phyloP scores from a whole-genome alignment of 768 basidiomycete genomes.

The Asterophora lycoperdoides region DNA sequence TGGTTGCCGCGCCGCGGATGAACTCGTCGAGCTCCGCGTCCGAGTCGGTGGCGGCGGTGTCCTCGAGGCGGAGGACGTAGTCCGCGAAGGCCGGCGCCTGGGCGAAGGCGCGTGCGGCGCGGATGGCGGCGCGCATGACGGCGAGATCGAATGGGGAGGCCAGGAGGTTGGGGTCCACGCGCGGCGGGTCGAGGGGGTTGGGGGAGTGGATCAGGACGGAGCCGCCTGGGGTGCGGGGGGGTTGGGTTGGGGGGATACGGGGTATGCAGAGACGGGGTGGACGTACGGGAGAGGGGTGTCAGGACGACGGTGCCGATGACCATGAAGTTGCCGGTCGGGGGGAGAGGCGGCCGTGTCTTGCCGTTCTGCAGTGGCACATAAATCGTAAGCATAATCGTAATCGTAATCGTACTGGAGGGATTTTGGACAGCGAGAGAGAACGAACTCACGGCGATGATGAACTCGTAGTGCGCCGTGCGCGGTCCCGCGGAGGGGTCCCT shows the following conservation, averaged over 20 bases:
- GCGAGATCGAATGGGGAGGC: slow-evolving; percentile 23
- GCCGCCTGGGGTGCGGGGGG: slow-evolving; percentile 20
- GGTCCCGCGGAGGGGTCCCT: slow-evolving; percentile 27
- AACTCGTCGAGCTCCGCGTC: slow-evolving; percentile 28
- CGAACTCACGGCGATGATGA: slow-evolving; percentile 26
- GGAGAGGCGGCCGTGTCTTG: slow-evolving; percentile 18
- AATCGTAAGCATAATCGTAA: too few species aligned
- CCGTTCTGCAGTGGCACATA: too few species aligned
- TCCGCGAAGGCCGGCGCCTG: slow-evolving; percentile 23
- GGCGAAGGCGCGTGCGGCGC: slow-evolving; percentile 20
- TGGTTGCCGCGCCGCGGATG: slow-evolving; percentile 22
- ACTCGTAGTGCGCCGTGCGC: slow-evolving; percentile 25
- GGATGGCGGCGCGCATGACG: slow-evolving; percentile 26
- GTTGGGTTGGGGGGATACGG: too few species aligned
- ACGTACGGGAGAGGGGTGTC: slow-evolving; percentile 26
- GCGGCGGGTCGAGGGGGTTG: slow-evolving; percentile 39
- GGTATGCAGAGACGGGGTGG: neutral
- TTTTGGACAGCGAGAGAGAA: neutral
- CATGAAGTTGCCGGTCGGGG: slow-evolving; percentile 25
- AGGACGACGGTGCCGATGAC: slow-evolving; percentile 22
- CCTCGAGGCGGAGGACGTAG: slow-evolving; percentile 19
- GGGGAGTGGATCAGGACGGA: slow-evolving; percentile 32
- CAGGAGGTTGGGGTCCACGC: slow-evolving; percentile 48
- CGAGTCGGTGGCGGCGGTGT: slow-evolving; percentile 26
- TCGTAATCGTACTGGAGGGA: neutral